Evolutionary conservation across 768 basidiomycete species (phyloP), one percentile per base, ranked within the genome.

Genomic region (Kwoniella europaea): DNA sequence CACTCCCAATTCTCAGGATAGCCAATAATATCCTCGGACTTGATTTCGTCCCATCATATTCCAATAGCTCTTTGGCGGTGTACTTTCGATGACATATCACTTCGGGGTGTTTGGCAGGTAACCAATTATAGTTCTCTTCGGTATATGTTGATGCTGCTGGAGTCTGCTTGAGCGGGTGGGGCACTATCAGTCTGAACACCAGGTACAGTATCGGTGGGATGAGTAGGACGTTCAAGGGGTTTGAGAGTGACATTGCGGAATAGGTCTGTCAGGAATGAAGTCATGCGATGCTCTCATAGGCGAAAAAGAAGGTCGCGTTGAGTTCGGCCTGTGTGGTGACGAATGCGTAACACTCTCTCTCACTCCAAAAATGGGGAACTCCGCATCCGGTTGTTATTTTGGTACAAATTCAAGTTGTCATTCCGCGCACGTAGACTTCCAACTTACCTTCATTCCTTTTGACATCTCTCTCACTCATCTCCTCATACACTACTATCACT

Each of bases 121-220:
- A 88, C 93, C 94, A 98, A 74, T 92, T 91, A 86, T 98, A 98
- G 1, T 90, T 89, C 0, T 88, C 85, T 81, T 91, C 90, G 22
- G 67, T 63, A 88, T 92, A 92, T 74, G 92, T 90, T 73, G 70
- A 70, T 56, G 71, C 78, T 53, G 67, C 60, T n/a, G 67, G 67
- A 27, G 60, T 50, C 18, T 61, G 67, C 10, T 56, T 64, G n/a
- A 54, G 29, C 7, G 68, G 54, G 22, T 46, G 22, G 0, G 94
- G 93, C 63, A 92, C 89, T 61, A 95, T 77, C 72, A 94, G 41
- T 22, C 68, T 73, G 68, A 74, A 79, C 29, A 79, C 50, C 24
- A 82, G 71, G 67, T 75, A 81, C 24, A 76, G 50, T 22, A 83
- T 63, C 5, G 78, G 74, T 2, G 77, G 69, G 63, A 80, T 63